These are phyloP conservation scores for Saccharomycopsis fibuligera DNA, from an alignment of 805 yeast genomes.

Conservation along the genomic window DNA sequence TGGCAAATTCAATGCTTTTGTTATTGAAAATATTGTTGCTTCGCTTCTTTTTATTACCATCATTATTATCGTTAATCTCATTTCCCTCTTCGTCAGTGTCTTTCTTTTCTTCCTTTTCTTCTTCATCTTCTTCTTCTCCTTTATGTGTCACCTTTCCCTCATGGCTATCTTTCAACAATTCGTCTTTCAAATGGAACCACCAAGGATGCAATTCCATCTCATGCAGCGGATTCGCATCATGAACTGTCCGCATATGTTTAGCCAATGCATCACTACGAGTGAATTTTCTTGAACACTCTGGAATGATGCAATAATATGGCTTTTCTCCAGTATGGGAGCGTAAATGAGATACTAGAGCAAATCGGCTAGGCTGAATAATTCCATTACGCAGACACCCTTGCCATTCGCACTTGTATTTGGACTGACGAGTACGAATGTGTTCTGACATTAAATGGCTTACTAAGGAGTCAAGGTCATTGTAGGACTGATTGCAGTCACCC, in stretches of 20 bases:
- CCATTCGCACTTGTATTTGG: slow-evolving; percentile 56
- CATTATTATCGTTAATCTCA: background rate
- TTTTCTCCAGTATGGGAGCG: slow-evolving; percentile 62
- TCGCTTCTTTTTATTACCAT: background rate
- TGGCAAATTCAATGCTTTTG: slow-evolving; percentile 4
- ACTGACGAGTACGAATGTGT: slow-evolving; percentile 31
- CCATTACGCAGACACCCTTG: slow-evolving; percentile 48
- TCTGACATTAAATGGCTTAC: slow-evolving; percentile 35
- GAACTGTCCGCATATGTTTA: slow-evolving; percentile 57
- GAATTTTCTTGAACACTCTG: slow-evolving; percentile 58
- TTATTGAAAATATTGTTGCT: background rate
- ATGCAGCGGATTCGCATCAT: slow-evolving; percentile 31
- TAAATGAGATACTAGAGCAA: slow-evolving; percentile 56
- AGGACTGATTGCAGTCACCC: slow-evolving; percentile 17
- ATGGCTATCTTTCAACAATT: background rate
- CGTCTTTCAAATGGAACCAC: slow-evolving; percentile 5
- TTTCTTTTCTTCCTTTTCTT: background rate
- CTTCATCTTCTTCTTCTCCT: background rate
- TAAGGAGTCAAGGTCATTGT: slow-evolving; percentile 32
- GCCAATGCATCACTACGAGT: slow-evolving; percentile 56
- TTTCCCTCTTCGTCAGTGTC: background rate
- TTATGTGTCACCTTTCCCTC: background rate
- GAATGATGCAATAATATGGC: slow-evolving; percentile 59
- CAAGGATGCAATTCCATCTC: background rate
- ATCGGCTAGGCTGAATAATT: slow-evolving; percentile 44